Evolutionary conservation across 1,139 yeast genomes (phyloP).

Genomic region (Taphrina sp.): DNA sequence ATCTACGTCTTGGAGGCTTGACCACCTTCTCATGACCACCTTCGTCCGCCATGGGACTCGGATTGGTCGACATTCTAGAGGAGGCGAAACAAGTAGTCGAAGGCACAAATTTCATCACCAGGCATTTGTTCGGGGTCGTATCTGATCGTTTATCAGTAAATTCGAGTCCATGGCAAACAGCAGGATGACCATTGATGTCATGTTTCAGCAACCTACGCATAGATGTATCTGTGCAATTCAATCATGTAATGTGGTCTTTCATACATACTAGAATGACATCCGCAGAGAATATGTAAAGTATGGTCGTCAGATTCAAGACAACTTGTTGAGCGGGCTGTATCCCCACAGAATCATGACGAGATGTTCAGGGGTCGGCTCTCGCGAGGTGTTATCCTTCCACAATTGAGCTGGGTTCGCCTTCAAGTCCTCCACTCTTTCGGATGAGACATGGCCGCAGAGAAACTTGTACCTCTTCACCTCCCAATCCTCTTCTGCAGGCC

Average conservation of each 20-base stretch:
- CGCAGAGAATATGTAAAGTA: no score
- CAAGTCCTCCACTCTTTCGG: background rate
- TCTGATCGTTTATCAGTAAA: no score
- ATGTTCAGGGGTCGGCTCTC: conserved; percentile 3
- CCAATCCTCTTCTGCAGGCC: conserved; percentile 13
- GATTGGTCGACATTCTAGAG: background rate
- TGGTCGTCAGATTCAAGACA: background rate
- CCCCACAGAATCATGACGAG: conserved; percentile 7
- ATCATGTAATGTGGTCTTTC: no score
- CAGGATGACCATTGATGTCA: no score
- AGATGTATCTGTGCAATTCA: no score
- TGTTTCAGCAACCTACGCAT: no score
- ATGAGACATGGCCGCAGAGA: background rate
- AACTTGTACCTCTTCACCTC: conserved; percentile 7
- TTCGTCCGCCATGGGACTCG: conserved; percentile 7
- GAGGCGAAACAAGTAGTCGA: no score
- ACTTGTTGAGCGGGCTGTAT: conserved; percentile 1
- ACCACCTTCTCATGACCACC: background rate
- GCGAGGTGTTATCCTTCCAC: background rate
- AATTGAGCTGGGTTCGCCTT: background rate
- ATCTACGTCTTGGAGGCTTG: conserved; percentile 30
- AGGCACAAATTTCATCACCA: no score
- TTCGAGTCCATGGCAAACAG: no score
- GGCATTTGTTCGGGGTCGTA: no score
- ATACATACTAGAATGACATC: no score